Evolutionary conservation across 805 yeast species (phyloP).

Genomic region (Yarrowia hollandica): DNA sequence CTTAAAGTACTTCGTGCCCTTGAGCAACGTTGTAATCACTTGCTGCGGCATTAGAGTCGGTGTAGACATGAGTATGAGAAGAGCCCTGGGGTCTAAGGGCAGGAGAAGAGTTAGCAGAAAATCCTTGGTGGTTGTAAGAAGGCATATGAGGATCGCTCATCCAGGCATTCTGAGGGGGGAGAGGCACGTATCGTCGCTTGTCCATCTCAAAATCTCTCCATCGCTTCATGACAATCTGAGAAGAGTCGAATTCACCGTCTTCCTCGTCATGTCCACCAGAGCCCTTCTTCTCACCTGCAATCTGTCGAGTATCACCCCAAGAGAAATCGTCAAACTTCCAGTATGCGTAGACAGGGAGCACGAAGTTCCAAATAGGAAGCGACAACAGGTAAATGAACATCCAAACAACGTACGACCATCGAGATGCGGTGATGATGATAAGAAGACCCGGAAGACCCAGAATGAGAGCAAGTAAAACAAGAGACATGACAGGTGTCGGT

Average conservation of each 20-base stretch:
- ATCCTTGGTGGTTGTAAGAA: conserved; percentile 26
- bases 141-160: conserved; percentile 27
- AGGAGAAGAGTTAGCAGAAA: conserved; percentile 28
- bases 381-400: conserved; percentile 77
- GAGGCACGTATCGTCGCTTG: conserved; percentile 49
- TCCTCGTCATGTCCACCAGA: conserved; percentile 59
- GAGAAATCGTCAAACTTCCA: conserved; percentile 97
- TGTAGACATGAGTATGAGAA: conserved; percentile 4
- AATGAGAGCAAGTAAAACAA: conserved; percentile 71
- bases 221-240: conserved; percentile 82
- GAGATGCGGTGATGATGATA: conserved; percentile 77
- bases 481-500: conserved; percentile 78
- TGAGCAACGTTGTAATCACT: conserved; percentile 26
- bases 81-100: conserved; percentile 24
- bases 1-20: conserved; percentile 27
- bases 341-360: conserved; percentile 79
- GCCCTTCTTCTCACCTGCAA: conserved; percentile 66
- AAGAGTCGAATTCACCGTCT: conserved; percentile 88
- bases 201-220: conserved; percentile 94
- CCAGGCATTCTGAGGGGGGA: conserved; percentile 31
- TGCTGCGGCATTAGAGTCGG: conserved; percentile 12
- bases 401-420: conserved; percentile 71
- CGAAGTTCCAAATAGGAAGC: conserved; percentile 89
- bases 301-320: conserved; percentile 94
- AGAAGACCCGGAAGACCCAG: conserved; percentile 84